These are phyloP conservation scores for Striga hermonthica DNA, from an alignment of 305 asterid genomes.

Conservation along the genomic window DNA sequence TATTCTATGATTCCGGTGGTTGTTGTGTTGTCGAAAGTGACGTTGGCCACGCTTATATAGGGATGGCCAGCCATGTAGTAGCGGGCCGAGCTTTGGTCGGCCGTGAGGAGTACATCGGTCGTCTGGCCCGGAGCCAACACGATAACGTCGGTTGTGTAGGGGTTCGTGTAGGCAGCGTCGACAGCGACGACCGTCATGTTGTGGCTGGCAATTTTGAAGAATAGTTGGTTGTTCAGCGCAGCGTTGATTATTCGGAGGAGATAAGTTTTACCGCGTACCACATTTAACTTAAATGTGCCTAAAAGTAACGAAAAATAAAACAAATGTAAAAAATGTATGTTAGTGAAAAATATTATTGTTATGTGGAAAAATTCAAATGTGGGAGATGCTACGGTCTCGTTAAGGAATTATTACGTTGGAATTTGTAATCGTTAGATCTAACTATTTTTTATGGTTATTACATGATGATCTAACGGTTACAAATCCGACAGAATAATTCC, in stretches of 20 bases:
- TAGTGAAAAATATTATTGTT: no score
- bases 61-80: constrained; percentile 66
- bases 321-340: background rate
- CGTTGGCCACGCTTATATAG: constrained; percentile 40
- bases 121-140: constrained; percentile 61
- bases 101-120: constrained; percentile 48
- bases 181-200: constrained; percentile 50
- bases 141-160: constrained; percentile 53
- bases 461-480: no score
- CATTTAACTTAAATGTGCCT: constrained; percentile 44
- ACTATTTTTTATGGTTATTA: no score
- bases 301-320: background rate
- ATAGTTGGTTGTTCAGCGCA: constrained; percentile 59
- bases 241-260: constrained; percentile 68
- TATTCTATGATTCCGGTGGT: constrained; percentile 52
- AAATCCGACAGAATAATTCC: no score
- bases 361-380: no score
- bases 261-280: constrained; percentile 45
- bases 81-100: constrained; percentile 38
- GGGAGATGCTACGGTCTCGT: no score
- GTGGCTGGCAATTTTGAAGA: constrained; percentile 59
- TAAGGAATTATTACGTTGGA: no score
- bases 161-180: constrained; percentile 59
- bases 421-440: no score
- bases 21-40: constrained; percentile 42